Base-by-base conservation (phyloP, 2,329 filamentous ascomycete species). In the Ampelomyces quisqualis region DNA sequence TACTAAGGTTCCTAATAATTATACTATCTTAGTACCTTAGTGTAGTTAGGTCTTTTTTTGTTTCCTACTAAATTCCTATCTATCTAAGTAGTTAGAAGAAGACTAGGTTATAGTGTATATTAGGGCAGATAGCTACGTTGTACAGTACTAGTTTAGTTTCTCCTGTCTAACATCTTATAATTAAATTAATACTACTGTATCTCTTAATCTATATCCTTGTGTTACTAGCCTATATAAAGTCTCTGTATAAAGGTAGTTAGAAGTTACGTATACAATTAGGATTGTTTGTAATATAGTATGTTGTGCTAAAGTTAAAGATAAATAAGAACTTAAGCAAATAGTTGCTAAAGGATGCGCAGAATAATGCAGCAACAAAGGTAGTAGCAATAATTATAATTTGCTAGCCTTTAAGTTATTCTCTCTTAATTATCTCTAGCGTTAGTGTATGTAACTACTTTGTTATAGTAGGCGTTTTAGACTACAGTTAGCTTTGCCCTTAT, bases 41-140 rank as follows among this genome's bases (percentile, higher is more conserved):
- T 34, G 17, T 28, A 5, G 17, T 40, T 7, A 13, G 18, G n/a
- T 34, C 4, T 34, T 18, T 4, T 23, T 40, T n/a, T 4, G 14
- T 34, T 34, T 40, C 22, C 30, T 34, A 34, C 38, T 34, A 40
- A 21, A 40, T 34, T 13, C 19, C 15, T 29, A 34, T 7, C 9
- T 30, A 13, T 9, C 24, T 20, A n/a, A 40, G 29, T 8, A 34
- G 18, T 21, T 15, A 17, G 14, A 40, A 40, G 9, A 14, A 40
- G 11, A 40, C 38, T 26, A 40, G 38, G 23, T 40, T 40, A 15
- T 28, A 40, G 8, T 18, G 15, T 24, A 40, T 13, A 20, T 40
- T 21, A 19, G 19, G 22, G 30, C 23, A 40, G 7, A 24, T 24
- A 11, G 31, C 31, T n/a, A 40, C 20, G 20, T 40, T 28, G 17